phyloP scores from a whole-genome alignment of 2,329 filamentous ascomycete species.

The Fusarium acutatum region DNA sequence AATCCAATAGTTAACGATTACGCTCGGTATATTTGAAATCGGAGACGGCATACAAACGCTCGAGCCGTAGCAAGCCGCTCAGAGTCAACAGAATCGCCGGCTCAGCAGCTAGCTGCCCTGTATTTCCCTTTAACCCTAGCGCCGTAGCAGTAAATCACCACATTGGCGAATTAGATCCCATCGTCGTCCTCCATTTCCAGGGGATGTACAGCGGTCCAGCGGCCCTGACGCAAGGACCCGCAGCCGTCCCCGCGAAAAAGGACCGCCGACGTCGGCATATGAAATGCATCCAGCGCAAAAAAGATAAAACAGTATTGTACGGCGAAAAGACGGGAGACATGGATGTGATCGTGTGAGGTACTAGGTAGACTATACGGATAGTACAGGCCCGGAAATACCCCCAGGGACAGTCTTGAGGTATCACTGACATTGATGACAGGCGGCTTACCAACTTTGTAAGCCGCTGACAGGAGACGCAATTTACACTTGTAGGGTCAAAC shows the following conservation, averaged over 20 bases:
- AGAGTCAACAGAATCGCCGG: conserved; percentile 9
- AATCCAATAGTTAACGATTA: not conserved
- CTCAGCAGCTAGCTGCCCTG: not conserved
- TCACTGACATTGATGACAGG: not conserved
- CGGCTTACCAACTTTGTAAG: conserved; percentile 3
- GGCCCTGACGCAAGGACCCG: conserved; percentile 26
- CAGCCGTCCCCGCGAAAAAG: conserved; percentile 28
- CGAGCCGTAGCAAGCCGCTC: conserved; percentile 27
- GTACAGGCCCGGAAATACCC: conserved; percentile 10
- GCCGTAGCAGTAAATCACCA: not conserved
- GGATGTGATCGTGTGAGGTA: not conserved
- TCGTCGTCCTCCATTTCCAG: not conserved
- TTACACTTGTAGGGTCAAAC: conserved; percentile 2
- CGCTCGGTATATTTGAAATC: not conserved
- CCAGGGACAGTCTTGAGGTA: not conserved
- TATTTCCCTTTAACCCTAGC: conserved; percentile 33
- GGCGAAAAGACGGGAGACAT: not conserved
- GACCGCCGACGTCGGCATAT: conserved; percentile 40
- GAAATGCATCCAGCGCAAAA: conserved; percentile 13
- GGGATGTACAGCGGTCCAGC: conserved; percentile 11
- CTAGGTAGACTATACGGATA: not conserved
- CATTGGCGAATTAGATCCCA: conserved; percentile 14
- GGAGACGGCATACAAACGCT: not conserved
- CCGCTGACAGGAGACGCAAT: conserved; percentile 3
- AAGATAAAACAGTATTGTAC: conserved; percentile 11